Conservation (phyloP, 78 protist genomes). For the Bodo saltans region DNA sequence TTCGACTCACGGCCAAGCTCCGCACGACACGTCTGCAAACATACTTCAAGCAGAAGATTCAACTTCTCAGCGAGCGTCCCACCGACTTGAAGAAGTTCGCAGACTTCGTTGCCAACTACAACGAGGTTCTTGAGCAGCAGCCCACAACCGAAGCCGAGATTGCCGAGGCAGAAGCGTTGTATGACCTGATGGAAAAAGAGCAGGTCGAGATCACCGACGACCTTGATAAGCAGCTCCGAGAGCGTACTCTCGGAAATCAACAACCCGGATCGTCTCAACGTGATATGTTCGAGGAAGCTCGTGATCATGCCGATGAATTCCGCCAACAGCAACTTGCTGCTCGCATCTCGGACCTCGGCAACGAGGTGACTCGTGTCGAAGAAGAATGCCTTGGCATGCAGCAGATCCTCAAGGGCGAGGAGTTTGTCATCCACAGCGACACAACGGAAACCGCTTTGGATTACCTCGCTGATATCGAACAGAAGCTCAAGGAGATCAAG, state of each 20-base stretch:
- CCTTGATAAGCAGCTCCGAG: background rate
- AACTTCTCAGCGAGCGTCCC: slow-evolving; percentile 13
- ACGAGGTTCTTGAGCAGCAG: slow-evolving; percentile 12
- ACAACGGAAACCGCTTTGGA: slow-evolving; percentile 18
- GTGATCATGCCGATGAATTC: slow-evolving; percentile 7
- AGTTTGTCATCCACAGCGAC: slow-evolving; percentile 11
- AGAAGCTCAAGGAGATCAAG: slow-evolving; percentile 15
- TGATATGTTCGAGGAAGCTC: slow-evolving; percentile 21
- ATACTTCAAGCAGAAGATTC: slow-evolving; percentile 3
- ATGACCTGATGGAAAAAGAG: background rate
- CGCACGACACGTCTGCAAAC: background rate
- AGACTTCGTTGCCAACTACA: slow-evolving; percentile 17
- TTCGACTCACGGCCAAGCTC: background rate
- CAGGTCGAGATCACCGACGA: background rate
- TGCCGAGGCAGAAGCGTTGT: background rate
- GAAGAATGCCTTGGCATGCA: background rate
- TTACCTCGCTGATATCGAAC: background rate
- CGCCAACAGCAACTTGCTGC: background rate
- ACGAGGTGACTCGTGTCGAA: background rate
- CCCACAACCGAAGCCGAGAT: background rate
- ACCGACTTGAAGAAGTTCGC: slow-evolving; percentile 20
- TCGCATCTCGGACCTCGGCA: background rate
- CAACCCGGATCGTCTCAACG: background rate
- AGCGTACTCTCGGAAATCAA: background rate
- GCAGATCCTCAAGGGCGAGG: background rate